phyloP scores from a whole-genome alignment of 768 basidiomycete genomes.

The Agaricus sinodeliciosus region DNA sequence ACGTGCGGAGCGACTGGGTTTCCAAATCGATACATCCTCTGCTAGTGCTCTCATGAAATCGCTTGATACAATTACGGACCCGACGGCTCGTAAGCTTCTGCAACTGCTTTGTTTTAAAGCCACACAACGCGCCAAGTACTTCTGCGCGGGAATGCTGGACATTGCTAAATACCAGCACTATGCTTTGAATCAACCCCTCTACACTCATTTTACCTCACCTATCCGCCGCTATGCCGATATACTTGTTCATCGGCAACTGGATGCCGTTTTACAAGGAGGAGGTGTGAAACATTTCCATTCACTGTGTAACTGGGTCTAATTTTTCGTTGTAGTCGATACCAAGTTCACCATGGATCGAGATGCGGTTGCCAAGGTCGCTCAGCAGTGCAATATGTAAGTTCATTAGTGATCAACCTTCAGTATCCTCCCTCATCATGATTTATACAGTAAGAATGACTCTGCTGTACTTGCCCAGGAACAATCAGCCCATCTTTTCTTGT shows the following conservation, averaged over 20 bases:
- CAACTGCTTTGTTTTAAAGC: conserved; percentile 84
- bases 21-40: conserved; percentile 73
- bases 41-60: conserved; percentile 81
- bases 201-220: conserved; percentile 91
- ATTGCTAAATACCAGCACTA: conserved; percentile 97
- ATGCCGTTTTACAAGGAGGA: conserved; percentile 74
- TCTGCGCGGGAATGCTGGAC: conserved; percentile 98
- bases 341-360: conserved; percentile 98
- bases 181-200: conserved; percentile 83
- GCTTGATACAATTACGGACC: conserved; percentile 67
- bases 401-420: neutral
- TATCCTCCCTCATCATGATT: neutral
- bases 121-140: conserved; percentile 95
- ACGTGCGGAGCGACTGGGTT: conserved; percentile 79
- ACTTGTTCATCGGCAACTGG: conserved; percentile 93
- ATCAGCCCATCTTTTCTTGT: conserved; percentile 92
- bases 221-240: conserved; percentile 93
- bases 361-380: conserved; percentile 94
- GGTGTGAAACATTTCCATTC: conserved; percentile 31
- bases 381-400: conserved; percentile 93
- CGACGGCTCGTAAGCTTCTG: conserved; percentile 69
- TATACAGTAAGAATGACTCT: conserved; percentile 77
- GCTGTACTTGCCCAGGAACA: conserved; percentile 92
- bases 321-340: conserved; percentile 43
- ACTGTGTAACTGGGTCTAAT: conserved; percentile 5